Conservation (phyloP, 345 rosid species). For the Cardamine occulta region DNA sequence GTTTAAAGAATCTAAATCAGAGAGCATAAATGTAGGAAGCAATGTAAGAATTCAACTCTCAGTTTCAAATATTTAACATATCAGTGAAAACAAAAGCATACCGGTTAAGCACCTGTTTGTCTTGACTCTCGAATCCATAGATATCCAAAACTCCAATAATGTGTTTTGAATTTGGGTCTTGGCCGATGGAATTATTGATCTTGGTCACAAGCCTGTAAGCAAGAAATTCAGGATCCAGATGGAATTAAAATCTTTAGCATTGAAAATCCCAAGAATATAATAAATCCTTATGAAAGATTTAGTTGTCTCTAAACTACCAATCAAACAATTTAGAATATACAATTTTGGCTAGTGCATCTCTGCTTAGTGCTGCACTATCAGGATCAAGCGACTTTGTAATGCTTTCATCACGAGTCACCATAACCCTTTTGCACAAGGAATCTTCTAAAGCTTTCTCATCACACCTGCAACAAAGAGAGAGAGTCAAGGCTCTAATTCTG, state of each 20-base stretch:
- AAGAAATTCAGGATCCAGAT: too few species aligned
- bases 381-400: slow-evolving; percentile 94
- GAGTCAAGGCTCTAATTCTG: slow-evolving; percentile 29
- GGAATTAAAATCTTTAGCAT: slow-evolving; percentile 6
- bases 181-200: slow-evolving; percentile 89
- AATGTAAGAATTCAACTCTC: slow-evolving; percentile 10
- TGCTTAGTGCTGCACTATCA: slow-evolving; percentile 73
- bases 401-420: slow-evolving; percentile 95
- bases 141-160: slow-evolving; percentile 97
- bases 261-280: slow-evolving; percentile 11
- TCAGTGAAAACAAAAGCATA: slow-evolving; percentile 62
- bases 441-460: slow-evolving; percentile 85
- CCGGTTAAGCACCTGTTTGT: slow-evolving; percentile 97
- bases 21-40: slow-evolving; percentile 15
- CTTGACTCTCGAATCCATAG: slow-evolving; percentile 99
- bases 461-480: slow-evolving; percentile 70
- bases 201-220: slow-evolving; percentile 82
- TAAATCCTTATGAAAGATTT: not conserved
- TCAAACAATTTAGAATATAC: slow-evolving; percentile 93
- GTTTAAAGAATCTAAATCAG: slow-evolving; percentile 27
- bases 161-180: slow-evolving; percentile 78
- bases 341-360: slow-evolving; percentile 96
- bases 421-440: slow-evolving; percentile 92
- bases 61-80: slow-evolving; percentile 29
- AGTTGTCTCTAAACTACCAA: slow-evolving; percentile 56